Conservation (phyloP, 495 filamentous ascomycete species). For the Bryoglossum gracile region DNA sequence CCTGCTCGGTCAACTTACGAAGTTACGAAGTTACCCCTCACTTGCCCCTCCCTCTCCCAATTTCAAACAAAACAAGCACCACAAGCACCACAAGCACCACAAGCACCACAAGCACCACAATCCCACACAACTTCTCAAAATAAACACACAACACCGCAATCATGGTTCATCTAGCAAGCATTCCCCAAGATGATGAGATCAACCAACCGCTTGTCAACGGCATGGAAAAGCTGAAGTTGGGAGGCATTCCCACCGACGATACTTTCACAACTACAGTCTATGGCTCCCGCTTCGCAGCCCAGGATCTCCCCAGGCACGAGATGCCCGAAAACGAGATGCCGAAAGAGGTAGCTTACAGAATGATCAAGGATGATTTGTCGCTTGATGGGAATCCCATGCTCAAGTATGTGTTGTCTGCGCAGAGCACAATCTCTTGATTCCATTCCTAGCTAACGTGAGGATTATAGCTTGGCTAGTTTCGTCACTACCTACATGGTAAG, state of each 20-base stretch:
- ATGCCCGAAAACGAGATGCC: slow-evolving; percentile 93
- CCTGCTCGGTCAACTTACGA: too few relatives aligned
- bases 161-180: slow-evolving; percentile 61
- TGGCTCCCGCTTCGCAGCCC: slow-evolving; percentile 69
- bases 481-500: slow-evolving; percentile 82
- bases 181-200: slow-evolving; percentile 45
- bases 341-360: slow-evolving; percentile 79
- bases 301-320: slow-evolving; percentile 69
- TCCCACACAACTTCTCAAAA: too few relatives aligned
- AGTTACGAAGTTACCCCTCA: too few relatives aligned
- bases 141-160: slow-evolving; percentile 27
- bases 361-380: slow-evolving; percentile 92
- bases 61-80: background rate
- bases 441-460: background rate
- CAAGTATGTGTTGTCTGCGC: slow-evolving; percentile 48
- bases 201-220: slow-evolving; percentile 30
- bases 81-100: too few relatives aligned
- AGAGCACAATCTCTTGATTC: background rate
- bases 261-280: slow-evolving; percentile 73
- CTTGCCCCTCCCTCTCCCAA: background rate
- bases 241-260: slow-evolving; percentile 37
- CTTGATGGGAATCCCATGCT: slow-evolving; percentile 85
- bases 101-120: too few relatives aligned
- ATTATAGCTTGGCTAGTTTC: slow-evolving; percentile 60
- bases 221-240: slow-evolving; percentile 40